Evolutionary conservation across 1,284 basidiomycete genomes (phyloP).

Genomic region (Earliella scabrosa): DNA sequence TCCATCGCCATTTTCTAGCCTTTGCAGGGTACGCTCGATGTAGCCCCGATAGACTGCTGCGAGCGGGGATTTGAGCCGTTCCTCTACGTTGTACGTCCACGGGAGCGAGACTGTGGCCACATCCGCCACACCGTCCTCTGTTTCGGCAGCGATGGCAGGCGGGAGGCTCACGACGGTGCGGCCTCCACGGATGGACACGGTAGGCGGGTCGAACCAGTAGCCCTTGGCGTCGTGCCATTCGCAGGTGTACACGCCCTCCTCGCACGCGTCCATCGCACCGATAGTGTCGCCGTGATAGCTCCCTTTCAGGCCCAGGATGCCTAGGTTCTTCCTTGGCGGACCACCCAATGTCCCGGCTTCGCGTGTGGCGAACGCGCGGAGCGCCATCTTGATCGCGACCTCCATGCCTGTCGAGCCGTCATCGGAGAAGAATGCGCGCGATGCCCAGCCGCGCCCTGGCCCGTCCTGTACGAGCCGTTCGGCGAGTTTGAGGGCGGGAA

Average conservation of each 20-base stretch:
- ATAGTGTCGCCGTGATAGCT: constrained; percentile 99
- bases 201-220: constrained; percentile 92
- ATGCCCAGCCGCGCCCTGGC: constrained; percentile 89
- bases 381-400: constrained; percentile 95
- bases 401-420: constrained; percentile 97
- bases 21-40: constrained; percentile 60
- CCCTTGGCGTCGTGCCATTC: constrained; percentile 97
- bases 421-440: constrained; percentile 91
- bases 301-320: constrained; percentile 88
- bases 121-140: constrained; percentile 32
- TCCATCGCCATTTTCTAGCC: constrained; percentile 45
- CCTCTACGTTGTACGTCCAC: constrained; percentile 75
- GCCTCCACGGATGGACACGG: constrained; percentile 71
- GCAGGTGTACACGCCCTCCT: constrained; percentile 91
- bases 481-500: constrained; percentile 82
- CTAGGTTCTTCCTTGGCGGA: constrained; percentile 61
- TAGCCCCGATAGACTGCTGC: constrained; percentile 68
- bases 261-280: constrained; percentile 95
- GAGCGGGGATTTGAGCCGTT: constrained; percentile 64
- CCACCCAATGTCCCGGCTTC: constrained; percentile 40
- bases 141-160: constrained; percentile 46
- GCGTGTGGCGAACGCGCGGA: constrained; percentile 71
- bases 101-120: constrained; percentile 53
- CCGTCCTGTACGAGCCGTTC: constrained; percentile 73
- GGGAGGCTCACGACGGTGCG: constrained; percentile 65